These are phyloP conservation scores for Phytopythium sindhum DNA, from an alignment of 352 stramenopile species.

Conservation along the genomic window DNA sequence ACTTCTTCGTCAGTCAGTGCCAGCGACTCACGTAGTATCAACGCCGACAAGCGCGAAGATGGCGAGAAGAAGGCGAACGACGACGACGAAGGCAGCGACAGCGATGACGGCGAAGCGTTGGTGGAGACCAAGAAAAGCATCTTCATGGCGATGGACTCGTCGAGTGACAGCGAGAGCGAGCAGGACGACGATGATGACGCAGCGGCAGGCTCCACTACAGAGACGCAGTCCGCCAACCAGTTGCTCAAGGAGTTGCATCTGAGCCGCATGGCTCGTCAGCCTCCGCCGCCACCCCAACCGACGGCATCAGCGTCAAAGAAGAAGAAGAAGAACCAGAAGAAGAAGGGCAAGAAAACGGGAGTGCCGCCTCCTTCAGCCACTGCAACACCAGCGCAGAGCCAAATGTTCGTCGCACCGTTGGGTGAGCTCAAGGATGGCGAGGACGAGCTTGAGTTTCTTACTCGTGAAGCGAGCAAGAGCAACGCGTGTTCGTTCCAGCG, in stretches of 20 bases:
- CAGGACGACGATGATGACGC: slow-evolving; percentile 18
- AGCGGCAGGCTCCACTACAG: slow-evolving; percentile 8
- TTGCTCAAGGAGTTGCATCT: slow-evolving; percentile 65
- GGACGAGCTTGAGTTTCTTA: slow-evolving; percentile 74
- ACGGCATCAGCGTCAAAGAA: slow-evolving; percentile 18
- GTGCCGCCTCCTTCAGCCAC: background rate
- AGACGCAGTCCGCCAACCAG: slow-evolving; percentile 28
- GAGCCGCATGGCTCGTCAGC: slow-evolving; percentile 50
- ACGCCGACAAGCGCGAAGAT: background rate
- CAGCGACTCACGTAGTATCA: background rate
- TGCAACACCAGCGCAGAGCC: slow-evolving; percentile 2
- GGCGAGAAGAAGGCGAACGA: slow-evolving; percentile 11
- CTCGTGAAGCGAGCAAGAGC: slow-evolving; percentile 48
- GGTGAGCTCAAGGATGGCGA: slow-evolving; percentile 38
- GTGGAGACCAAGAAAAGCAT: slow-evolving; percentile 20
- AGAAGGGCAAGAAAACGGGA: slow-evolving; percentile 25
- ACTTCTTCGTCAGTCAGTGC: background rate
- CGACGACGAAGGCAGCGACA: slow-evolving; percentile 3
- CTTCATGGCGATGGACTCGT: slow-evolving; percentile 41
- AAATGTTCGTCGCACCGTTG: slow-evolving; percentile 21
- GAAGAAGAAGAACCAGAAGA: slow-evolving; percentile 48
- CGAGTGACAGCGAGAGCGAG: slow-evolving; percentile 27
- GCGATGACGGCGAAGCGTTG: slow-evolving; percentile 14
- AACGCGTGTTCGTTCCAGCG: slow-evolving; percentile 51
- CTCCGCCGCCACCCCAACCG: slow-evolving; percentile 11